Percentiles rank a stretch among this genome's conserved stretches.
Evolutionary conservation across 202 grass and related monocot genomes (phyloP).

Genomic region (Brachypodium distachyon): DNA sequence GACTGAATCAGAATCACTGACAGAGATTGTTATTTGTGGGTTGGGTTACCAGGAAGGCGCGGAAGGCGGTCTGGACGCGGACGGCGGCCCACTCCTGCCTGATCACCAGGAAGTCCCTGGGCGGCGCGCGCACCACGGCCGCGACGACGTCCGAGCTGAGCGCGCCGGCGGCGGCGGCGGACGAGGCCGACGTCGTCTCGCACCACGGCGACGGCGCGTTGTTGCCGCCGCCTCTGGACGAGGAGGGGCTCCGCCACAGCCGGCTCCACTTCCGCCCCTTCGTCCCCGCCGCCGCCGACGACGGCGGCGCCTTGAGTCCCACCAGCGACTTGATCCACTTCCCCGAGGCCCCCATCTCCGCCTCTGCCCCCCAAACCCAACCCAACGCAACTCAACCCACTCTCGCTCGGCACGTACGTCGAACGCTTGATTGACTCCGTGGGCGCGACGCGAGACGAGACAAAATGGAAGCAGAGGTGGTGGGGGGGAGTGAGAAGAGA

Average conservation of each 20-base stretch:
- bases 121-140: conserved; percentile 48
- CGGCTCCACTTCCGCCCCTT: conserved; percentile 53
- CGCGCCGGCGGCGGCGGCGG: conserved; percentile 30
- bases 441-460: background rate
- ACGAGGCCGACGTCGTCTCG: conserved; percentile 12
- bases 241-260: conserved; percentile 48
- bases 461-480: conserved; percentile 12
- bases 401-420: background rate
- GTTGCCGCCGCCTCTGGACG: background rate
- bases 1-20: no score
- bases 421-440: no score
- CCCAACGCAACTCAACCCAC: background rate
- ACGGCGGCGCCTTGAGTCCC: conserved; percentile 26
- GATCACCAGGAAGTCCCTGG: conserved; percentile 53
- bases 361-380: background rate
- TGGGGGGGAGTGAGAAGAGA: background rate
- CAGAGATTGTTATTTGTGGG: no score
- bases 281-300: background rate
- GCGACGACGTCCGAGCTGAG: conserved; percentile 49
- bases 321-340: conserved; percentile 73
- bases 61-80: conserved; percentile 68
- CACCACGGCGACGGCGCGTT: conserved; percentile 8
- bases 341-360: conserved; percentile 54
- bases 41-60: conserved; percentile 46
- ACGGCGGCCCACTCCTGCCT: conserved; percentile 69